Conservation (phyloP, 2,329 filamentous ascomycete species). For the Pestalotiopsis sp. region DNA sequence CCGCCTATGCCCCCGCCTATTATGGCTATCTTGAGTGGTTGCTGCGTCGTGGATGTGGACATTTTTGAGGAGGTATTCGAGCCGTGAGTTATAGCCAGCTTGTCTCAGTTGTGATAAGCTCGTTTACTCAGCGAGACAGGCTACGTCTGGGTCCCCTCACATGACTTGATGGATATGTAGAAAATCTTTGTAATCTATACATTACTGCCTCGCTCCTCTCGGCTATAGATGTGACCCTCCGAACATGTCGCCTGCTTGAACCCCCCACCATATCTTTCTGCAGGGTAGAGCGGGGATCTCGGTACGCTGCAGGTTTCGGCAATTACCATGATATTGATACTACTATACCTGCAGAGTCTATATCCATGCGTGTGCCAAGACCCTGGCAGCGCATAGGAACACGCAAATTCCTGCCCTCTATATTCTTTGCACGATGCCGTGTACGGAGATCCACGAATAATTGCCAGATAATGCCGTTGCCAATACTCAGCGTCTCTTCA, state of each 20-base stretch:
- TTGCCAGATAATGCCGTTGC: background rate
- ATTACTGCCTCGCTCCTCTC: background rate
- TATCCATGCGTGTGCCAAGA: too few relatives aligned
- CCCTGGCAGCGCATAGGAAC: background rate
- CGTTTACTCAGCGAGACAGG: too few relatives aligned
- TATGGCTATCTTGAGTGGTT: constrained; percentile 29
- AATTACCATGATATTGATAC: background rate
- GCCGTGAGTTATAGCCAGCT: too few relatives aligned
- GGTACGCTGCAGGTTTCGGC: background rate
- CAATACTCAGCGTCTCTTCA: background rate
- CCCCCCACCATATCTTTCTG: background rate
- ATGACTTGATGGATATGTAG: too few relatives aligned
- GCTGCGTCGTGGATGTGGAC: background rate
- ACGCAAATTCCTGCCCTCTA: background rate
- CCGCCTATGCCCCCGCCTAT: constrained; percentile 42
- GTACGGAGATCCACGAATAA: background rate
- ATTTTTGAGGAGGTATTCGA: background rate
- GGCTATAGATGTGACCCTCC: background rate
- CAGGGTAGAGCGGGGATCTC: background rate
- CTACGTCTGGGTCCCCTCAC: too few relatives aligned
- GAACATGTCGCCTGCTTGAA: background rate
- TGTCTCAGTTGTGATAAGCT: too few relatives aligned
- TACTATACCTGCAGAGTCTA: background rate
- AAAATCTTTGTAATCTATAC: too few relatives aligned
- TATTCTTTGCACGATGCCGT: background rate